These are phyloP conservation scores for Puccinia horiana DNA, from an alignment of 1,284 basidiomycete genomes.

Conservation along the genomic window DNA sequence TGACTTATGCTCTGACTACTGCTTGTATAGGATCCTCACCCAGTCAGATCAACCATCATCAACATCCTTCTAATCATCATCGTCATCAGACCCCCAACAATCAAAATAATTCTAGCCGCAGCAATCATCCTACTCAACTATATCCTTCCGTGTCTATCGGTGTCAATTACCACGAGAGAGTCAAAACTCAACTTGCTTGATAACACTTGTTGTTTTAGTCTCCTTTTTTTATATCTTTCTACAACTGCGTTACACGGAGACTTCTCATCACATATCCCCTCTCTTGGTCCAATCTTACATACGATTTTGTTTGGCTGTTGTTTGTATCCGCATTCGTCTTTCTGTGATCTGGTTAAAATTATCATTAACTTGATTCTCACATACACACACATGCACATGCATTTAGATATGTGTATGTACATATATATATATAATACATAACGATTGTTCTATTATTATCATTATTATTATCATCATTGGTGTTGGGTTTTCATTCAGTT, in stretches of 20 bases:
- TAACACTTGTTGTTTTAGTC: neutral
- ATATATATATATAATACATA: neutral
- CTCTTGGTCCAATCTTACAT: neutral
- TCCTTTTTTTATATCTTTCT: neutral
- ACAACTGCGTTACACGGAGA: neutral
- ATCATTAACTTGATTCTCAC: neutral
- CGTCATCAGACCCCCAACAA: slow-evolving; percentile 19
- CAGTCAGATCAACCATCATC: slow-evolving; percentile 4
- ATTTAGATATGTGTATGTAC: neutral
- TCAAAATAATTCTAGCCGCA: neutral
- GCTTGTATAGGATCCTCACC: slow-evolving; percentile 29
- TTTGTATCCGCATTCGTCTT: slow-evolving; percentile 18
- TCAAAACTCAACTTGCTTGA: slow-evolving; percentile 40
- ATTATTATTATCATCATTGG: neutral
- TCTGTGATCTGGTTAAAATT: slow-evolving; percentile 17
- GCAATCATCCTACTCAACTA: slow-evolving; percentile 24
- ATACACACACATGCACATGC: neutral
- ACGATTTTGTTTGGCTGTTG: neutral
- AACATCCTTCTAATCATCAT: neutral
- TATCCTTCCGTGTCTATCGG: slow-evolving; percentile 42
- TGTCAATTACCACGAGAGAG: slow-evolving; percentile 47
- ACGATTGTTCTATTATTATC: slow-evolving; percentile 13
- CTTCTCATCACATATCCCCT: neutral
- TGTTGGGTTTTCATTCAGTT: too few species aligned
- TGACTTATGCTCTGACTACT: slow-evolving; percentile 18